A percentile compares a stretch with the other conserved stretches of the same genome.
These are phyloP conservation scores for Rhodotorula sp. DNA, from an alignment of 1,284 basidiomycete species.

Conservation along the genomic window DNA sequence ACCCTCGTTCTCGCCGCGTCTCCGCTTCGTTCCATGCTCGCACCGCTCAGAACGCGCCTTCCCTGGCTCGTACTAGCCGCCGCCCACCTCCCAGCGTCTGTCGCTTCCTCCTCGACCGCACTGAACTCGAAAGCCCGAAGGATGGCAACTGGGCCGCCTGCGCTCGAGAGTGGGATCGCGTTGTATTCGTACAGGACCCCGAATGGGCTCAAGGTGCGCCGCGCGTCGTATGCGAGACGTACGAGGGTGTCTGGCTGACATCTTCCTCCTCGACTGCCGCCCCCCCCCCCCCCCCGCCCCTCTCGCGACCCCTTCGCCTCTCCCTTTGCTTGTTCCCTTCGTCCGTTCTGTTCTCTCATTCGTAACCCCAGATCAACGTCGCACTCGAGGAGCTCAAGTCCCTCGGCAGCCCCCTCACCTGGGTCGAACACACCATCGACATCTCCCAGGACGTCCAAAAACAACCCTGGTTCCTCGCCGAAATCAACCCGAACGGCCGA, in stretches of 20 bases:
- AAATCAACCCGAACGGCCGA: slow-evolving; percentile 64
- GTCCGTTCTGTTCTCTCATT: no score
- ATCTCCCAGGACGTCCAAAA: slow-evolving; percentile 58
- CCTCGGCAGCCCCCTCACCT: slow-evolving; percentile 59
- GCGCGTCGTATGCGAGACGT: no score
- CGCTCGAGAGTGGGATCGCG: slow-evolving; percentile 48
- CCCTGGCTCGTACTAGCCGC: neutral
- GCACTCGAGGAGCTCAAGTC: slow-evolving; percentile 68
- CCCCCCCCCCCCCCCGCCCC: no score
- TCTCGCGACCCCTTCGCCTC: no score
- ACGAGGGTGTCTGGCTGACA: neutral
- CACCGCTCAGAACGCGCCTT: neutral
- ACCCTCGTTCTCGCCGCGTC: neutral
- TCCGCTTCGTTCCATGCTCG: neutral
- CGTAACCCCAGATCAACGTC: slow-evolving; percentile 47
- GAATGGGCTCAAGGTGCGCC: slow-evolving; percentile 45
- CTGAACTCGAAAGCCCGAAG: neutral
- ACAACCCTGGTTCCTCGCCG: slow-evolving; percentile 58
- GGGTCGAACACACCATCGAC: slow-evolving; percentile 59
- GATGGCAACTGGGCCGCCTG: slow-evolving; percentile 1
- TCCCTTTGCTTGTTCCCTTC: no score
- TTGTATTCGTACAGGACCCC: slow-evolving; percentile 66
- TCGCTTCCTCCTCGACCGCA: neutral
- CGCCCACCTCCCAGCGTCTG: neutral
- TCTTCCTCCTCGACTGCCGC: no score